phyloP scores from a whole-genome alignment of 306 rosid species.

The Citrullus colocynthis region DNA sequence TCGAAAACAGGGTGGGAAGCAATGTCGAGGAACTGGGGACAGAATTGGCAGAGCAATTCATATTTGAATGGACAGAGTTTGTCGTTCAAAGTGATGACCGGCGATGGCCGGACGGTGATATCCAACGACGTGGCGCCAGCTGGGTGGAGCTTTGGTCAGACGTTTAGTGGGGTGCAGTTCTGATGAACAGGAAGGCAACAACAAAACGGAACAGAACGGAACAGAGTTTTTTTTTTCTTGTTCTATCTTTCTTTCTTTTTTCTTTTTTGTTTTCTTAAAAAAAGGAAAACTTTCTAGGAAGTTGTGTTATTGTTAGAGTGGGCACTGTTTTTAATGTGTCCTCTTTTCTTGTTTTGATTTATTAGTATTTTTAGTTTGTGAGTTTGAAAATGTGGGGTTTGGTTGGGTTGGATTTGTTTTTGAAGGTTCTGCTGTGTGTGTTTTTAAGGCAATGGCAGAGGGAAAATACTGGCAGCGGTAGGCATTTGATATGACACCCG shows the following conservation, averaged over 20 bases:
- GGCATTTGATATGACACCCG: slow-evolving; percentile 28
- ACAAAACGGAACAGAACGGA: neutral
- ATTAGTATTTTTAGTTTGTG: neutral
- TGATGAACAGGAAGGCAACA: neutral
- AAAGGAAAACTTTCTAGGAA: neutral
- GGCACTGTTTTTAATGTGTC: slow-evolving; percentile 30
- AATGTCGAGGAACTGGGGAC: slow-evolving; percentile 83
- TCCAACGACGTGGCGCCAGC: slow-evolving; percentile 39
- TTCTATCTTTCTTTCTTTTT: neutral
- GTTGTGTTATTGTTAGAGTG: neutral
- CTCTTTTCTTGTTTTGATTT: neutral
- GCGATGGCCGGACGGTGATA: slow-evolving; percentile 47
- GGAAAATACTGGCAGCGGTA: slow-evolving; percentile 28
- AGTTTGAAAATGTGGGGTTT: neutral
- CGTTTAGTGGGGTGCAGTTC: slow-evolving; percentile 48
- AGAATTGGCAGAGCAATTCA: slow-evolving; percentile 73
- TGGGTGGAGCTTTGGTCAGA: slow-evolving; percentile 68
- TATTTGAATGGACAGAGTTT: slow-evolving; percentile 59
- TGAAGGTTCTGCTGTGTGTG: slow-evolving; percentile 8
- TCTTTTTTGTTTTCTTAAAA: too few species aligned
- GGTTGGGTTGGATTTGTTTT: neutral
- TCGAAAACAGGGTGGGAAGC: slow-evolving; percentile 57
- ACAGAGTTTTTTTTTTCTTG: neutral
- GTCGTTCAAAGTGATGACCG: slow-evolving; percentile 51
- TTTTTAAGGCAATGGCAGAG: slow-evolving; percentile 18